Percentiles rank a stretch among this genome's conserved stretches.
These are phyloP conservation scores for Parastagonospora avenae DNA, from an alignment of 2,329 filamentous ascomycete species.

Conservation along the genomic window DNA sequence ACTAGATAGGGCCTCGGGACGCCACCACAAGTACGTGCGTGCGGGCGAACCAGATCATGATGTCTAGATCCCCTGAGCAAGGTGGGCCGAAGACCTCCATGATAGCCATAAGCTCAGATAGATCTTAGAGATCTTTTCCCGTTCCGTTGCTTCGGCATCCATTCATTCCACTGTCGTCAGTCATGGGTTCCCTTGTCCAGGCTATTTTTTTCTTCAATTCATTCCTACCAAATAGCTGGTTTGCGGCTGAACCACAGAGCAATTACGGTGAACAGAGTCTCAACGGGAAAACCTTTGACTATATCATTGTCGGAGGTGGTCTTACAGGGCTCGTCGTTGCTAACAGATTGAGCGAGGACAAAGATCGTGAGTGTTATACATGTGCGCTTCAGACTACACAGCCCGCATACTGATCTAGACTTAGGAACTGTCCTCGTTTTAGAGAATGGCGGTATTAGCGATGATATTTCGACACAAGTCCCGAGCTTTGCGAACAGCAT, in stretches of 20 bases:
- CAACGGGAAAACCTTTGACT: constrained; percentile 33
- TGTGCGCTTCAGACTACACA: not conserved
- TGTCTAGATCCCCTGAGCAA: not conserved
- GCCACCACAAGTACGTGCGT: too few relatives aligned
- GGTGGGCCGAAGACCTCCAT: not conserved
- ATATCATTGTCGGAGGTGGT: constrained; percentile 40
- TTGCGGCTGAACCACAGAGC: not conserved
- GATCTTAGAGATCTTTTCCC: not conserved
- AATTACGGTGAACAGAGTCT: constrained; percentile 16
- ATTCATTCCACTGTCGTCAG: not conserved
- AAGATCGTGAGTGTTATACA: constrained; percentile 13
- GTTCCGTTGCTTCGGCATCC: not conserved
- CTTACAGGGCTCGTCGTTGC: constrained; percentile 38
- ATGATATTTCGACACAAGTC: constrained; percentile 29
- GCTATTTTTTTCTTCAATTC: constrained; percentile 19
- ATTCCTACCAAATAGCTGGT: constrained; percentile 17
- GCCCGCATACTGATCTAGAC: not conserved
- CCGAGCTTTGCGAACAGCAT: constrained; percentile 28
- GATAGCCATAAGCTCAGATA: not conserved
- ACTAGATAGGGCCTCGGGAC: too few relatives aligned
- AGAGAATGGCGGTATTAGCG: constrained; percentile 29
- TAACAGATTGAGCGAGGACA: constrained; percentile 37
- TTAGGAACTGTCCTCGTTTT: constrained; percentile 35
- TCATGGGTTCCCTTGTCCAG: constrained; percentile 1
- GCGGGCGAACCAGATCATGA: too few relatives aligned